Evolutionary conservation across 1,284 basidiomycete genomes (phyloP).

Genomic region (Ustilago xerochloae): DNA sequence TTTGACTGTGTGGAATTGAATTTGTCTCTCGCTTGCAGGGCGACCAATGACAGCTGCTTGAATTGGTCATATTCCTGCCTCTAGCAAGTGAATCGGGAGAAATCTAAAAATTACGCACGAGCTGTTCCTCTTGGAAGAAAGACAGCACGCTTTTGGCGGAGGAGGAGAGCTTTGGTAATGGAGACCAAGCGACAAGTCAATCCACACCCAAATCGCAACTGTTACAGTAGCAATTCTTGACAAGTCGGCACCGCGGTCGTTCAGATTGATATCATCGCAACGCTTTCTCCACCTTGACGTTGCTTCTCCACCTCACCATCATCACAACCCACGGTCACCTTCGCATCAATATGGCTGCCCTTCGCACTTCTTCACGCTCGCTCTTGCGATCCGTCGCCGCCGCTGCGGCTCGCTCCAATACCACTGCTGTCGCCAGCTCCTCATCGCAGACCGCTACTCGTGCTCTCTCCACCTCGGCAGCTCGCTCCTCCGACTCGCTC

Average conservation of each 20-base stretch:
- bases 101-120: constrained; percentile 22
- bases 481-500: constrained; percentile 60
- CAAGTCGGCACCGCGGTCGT: too few species aligned
- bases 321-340: background rate
- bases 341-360: constrained; percentile 36
- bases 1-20: background rate
- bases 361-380: constrained; percentile 46
- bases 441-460: constrained; percentile 34
- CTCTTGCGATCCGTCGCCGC: constrained; percentile 41
- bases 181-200: background rate
- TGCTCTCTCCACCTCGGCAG: constrained; percentile 44
- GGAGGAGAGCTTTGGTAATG: constrained; percentile 6
- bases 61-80: constrained; percentile 47
- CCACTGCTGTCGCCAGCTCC: constrained; percentile 30
- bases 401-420: constrained; percentile 28
- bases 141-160: background rate
- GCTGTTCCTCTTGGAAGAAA: constrained; percentile 5
- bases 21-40: background rate
- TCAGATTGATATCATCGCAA: background rate
- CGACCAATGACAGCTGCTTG: constrained; percentile 46
- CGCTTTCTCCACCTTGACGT: constrained; percentile 1
- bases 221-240: too few species aligned
- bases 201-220: background rate
- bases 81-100: constrained; percentile 10
- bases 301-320: background rate